A percentile compares a stretch with the other conserved stretches of the same genome.
Evolutionary conservation across 768 basidiomycete species (phyloP).

Genomic region (Dacryopinax primogenitus): DNA sequence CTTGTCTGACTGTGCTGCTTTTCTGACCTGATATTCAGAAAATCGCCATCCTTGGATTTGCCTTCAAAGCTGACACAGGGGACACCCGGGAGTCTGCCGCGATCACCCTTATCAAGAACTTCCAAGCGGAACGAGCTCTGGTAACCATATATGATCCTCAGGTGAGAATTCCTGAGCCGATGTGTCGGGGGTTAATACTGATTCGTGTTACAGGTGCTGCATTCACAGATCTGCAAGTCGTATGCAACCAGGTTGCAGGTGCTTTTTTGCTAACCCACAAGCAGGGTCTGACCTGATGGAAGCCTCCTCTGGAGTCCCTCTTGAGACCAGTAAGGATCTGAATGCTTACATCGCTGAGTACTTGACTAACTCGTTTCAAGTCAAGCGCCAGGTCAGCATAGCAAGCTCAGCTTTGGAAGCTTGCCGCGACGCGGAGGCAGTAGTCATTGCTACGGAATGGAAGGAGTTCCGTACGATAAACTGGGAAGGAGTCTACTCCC

Average conservation of each 20-base stretch:
- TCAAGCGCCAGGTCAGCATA: slow-evolving; percentile 82
- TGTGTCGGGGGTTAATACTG: background rate
- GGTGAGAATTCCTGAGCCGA: slow-evolving; percentile 15
- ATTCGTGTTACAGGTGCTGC: slow-evolving; percentile 36
- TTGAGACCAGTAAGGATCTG: slow-evolving; percentile 48
- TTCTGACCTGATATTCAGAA: slow-evolving; percentile 35
- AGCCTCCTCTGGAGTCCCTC: slow-evolving; percentile 48
- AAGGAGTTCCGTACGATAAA: slow-evolving; percentile 88
- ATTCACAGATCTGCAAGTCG: slow-evolving; percentile 62
- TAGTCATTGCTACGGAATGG: slow-evolving; percentile 96
- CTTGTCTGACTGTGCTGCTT: background rate
- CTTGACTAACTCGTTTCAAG: slow-evolving; percentile 31
- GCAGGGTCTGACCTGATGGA: slow-evolving; percentile 49
- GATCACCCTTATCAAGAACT: slow-evolving; percentile 87
- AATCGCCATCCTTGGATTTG: slow-evolving; percentile 94
- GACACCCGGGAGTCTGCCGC: slow-evolving; percentile 97
- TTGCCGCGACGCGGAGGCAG: slow-evolving; percentile 76
- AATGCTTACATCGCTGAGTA: background rate
- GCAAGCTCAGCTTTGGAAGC: slow-evolving; percentile 68
- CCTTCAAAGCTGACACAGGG: slow-evolving; percentile 98
- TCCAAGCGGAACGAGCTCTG: slow-evolving; percentile 75
- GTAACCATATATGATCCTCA: slow-evolving; percentile 89
- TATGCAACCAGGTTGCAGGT: background rate
- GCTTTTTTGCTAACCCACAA: background rate
- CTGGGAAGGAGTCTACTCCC: slow-evolving; percentile 71